These are phyloP conservation scores for Solanum lignicaule DNA, from an alignment of 257 asterid species.

Conservation along the genomic window DNA sequence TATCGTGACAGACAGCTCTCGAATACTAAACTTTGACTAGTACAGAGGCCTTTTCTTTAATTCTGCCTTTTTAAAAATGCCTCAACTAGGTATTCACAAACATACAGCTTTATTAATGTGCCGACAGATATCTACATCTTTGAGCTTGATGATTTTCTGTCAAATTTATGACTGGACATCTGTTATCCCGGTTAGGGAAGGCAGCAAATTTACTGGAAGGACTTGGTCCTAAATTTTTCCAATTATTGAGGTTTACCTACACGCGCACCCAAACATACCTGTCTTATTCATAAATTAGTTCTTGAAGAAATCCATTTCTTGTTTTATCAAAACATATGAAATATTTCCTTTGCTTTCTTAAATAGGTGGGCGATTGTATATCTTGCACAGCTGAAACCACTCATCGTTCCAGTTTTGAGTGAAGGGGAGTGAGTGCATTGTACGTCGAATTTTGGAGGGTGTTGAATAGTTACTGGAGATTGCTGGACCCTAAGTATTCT, in stretches of 20 bases:
- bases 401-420: slow-evolving; percentile 69
- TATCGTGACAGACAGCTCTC: not conserved
- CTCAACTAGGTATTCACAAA: not conserved
- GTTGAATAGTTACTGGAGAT: not conserved
- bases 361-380: slow-evolving; percentile 91
- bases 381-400: slow-evolving; percentile 87
- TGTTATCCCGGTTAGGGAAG: not conserved
- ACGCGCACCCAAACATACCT: not conserved
- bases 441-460: not conserved
- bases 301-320: not conserved
- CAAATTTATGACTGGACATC: not conserved
- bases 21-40: too few species aligned
- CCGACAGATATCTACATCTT: not conserved
- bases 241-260: not conserved
- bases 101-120: not conserved
- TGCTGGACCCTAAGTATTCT: slow-evolving; percentile 1
- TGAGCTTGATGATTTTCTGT: not conserved
- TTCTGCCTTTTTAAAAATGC: not conserved
- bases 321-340: not conserved
- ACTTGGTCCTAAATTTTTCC: not conserved
- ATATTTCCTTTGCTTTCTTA: not conserved
- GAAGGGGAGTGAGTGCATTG: slow-evolving; percentile 36
- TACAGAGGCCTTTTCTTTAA: not conserved
- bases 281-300: not conserved
- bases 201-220: not conserved